A percentile compares a stretch with the other conserved stretches of the same genome.
Conservation (phyloP, 768 basidiomycete species). For the Leccinum incarnatum region DNA sequence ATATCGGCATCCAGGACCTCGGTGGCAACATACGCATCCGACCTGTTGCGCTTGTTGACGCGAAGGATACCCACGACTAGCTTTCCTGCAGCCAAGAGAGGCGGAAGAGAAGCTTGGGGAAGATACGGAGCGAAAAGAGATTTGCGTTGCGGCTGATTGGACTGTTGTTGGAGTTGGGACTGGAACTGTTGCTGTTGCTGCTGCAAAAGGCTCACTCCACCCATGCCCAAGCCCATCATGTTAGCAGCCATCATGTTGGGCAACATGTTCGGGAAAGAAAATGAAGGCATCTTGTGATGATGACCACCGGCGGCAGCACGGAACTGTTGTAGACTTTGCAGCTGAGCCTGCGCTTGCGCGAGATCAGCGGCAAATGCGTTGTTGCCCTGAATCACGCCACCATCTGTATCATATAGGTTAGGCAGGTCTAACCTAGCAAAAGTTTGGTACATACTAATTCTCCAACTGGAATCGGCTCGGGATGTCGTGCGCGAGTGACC, state of each 20-base stretch:
- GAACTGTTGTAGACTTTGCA: constrained; percentile 95
- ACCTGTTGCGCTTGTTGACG: constrained; percentile 97
- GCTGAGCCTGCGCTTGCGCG: constrained; percentile 94
- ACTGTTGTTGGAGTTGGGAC: constrained; percentile 91
- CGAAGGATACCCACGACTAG: constrained; percentile 95
- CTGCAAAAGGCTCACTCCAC: constrained; percentile 81
- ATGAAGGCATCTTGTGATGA: constrained; percentile 95
- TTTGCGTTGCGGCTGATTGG: constrained; percentile 91
- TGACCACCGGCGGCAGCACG: constrained; percentile 92
- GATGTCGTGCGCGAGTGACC: constrained; percentile 75
- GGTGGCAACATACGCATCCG: constrained; percentile 97
- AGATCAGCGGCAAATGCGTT: constrained; percentile 76
- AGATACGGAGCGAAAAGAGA: constrained; percentile 98
- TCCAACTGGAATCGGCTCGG: constrained; percentile 82
- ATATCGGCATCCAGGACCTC: constrained; percentile 98
- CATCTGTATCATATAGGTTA: constrained; percentile 46
- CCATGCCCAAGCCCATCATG: constrained; percentile 87
- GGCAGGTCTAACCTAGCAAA: not conserved
- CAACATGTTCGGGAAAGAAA: constrained; percentile 97
- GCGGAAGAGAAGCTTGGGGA: constrained; percentile 95
- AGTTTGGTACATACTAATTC: constrained; percentile 63
- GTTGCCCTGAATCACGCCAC: constrained; percentile 65
- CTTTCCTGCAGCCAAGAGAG: constrained; percentile 94
- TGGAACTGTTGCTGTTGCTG: constrained; percentile 96
- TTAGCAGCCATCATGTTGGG: constrained; percentile 97